Evolutionary conservation across 1,284 basidiomycete species (phyloP), one percentile per base, ranked within the genome.

Genomic region (Cerrena zonata): DNA sequence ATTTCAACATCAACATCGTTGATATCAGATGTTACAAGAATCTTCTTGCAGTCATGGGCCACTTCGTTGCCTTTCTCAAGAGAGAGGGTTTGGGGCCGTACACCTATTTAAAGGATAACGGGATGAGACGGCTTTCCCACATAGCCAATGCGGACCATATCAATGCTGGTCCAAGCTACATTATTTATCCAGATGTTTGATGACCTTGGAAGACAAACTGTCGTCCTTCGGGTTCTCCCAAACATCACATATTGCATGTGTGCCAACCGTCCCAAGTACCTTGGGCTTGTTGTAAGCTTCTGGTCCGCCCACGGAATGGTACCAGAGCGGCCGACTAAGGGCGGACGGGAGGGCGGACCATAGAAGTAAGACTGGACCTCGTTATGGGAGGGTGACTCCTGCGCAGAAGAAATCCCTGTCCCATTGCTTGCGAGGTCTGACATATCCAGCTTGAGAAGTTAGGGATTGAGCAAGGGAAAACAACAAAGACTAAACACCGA

Each of bases 281-380:
- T 63, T 58, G 22, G 57, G 27, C 55, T 66, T 57, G 34, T 58
- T 26, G 52, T 64, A 58, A 13, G 61, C 55, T 46, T 62, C 21
- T 22, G 44, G 53, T 23, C 53, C 48, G 19, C 23, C 24, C 12
- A 23, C 26, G 23, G 4, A 10, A 15, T 12, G 25, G 38, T 42
- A 52, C 43, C 23, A 25, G 27, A 27, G 47, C 53, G n/a, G 53
- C 27, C 36, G 64, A 62, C 54, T 59, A 69, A 52, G 69, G 51
- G 46, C 60, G 68, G 34, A 53, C 56, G 49, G 63, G 54, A 45
- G 52, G 38, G 51, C 41, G 53, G 7, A 30, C 61, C 60, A 51
- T 57, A 64, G 52, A 67, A 69, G 60, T 67, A 66, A 50, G 37
- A 58, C 52, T 52, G 55, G 41, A 65, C 64, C 48, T 54, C 45